Evolutionary conservation across 2,329 filamentous ascomycete species (phyloP).

Genomic region (Paecilomyces sp.): DNA sequence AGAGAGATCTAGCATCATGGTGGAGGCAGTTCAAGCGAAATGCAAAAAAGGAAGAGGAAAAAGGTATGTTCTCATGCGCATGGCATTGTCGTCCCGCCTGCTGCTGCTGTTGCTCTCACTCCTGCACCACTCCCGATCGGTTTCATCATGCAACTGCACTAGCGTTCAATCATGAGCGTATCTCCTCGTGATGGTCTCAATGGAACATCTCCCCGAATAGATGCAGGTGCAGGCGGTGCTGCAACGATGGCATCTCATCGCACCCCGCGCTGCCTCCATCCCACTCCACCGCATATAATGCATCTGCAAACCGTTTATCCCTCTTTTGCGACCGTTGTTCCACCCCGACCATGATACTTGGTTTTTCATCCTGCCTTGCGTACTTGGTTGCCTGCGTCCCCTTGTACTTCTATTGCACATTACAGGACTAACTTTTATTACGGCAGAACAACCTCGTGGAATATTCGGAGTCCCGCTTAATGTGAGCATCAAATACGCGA

Average conservation of each 20-base stretch:
- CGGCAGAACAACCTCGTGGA: slow-evolving; percentile 48
- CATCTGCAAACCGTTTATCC: background rate
- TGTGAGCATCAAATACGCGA: slow-evolving; percentile 93
- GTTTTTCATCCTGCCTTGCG: background rate
- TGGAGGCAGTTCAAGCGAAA: slow-evolving; percentile 90
- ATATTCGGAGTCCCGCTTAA: slow-evolving; percentile 94
- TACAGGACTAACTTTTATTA: background rate
- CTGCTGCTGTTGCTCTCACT: background rate
- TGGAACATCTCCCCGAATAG: background rate
- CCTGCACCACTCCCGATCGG: background rate
- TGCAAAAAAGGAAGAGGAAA: slow-evolving; percentile 55
- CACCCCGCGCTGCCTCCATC: background rate
- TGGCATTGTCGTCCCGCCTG: background rate
- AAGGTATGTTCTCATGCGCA: slow-evolving; percentile 42
- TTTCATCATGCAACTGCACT: background rate
- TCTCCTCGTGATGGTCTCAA: background rate
- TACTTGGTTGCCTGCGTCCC: background rate
- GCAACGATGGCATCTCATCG: background rate
- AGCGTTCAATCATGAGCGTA: background rate
- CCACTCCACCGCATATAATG: background rate
- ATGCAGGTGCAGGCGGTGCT: background rate
- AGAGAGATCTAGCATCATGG: slow-evolving; percentile 87
- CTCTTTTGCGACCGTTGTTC: background rate
- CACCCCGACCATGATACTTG: background rate
- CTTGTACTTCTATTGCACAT: background rate